Conservation (phyloP, 2,329 filamentous ascomycete genomes). For the Gremmenia infestans region DNA sequence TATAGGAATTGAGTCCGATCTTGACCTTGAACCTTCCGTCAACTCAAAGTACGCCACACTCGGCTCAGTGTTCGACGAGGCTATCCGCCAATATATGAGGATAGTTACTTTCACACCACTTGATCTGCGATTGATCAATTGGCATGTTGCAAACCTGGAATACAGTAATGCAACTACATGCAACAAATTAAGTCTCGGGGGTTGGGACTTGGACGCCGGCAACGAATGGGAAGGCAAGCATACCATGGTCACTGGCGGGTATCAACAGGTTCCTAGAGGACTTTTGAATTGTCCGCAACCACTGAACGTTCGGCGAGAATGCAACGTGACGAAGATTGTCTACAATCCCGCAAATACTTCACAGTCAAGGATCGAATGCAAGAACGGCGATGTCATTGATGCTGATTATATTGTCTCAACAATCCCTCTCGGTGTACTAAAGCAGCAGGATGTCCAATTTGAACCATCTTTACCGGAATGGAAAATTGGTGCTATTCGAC, state of each 20-base stretch:
- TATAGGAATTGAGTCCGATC: slow-evolving; percentile 56
- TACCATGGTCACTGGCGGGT: slow-evolving; percentile 88
- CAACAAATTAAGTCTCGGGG: slow-evolving; percentile 76
- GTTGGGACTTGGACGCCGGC: slow-evolving; percentile 96
- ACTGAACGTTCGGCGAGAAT: slow-evolving; percentile 71
- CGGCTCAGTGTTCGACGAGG: slow-evolving; percentile 86
- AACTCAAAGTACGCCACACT: slow-evolving; percentile 64
- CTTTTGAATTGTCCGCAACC: slow-evolving; percentile 71
- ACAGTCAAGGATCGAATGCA: slow-evolving; percentile 63
- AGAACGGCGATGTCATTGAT: slow-evolving; percentile 69
- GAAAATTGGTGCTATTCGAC: slow-evolving; percentile 74
- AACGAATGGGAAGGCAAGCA: slow-evolving; percentile 97
- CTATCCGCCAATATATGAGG: slow-evolving; percentile 80
- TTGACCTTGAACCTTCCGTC: slow-evolving; percentile 66
- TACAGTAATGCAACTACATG: slow-evolving; percentile 94
- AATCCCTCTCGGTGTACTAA: slow-evolving; percentile 84
- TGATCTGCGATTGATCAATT: slow-evolving; percentile 88
- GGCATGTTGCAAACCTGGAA: slow-evolving; percentile 97
- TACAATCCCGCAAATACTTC: slow-evolving; percentile 50
- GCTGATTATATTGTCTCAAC: slow-evolving; percentile 93
- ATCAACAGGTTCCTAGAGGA: slow-evolving; percentile 87
- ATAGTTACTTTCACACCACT: slow-evolving; percentile 79
- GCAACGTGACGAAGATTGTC: slow-evolving; percentile 65
- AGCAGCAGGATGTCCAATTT: slow-evolving; percentile 76
- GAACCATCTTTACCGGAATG: slow-evolving; percentile 83